phyloP scores from a whole-genome alignment of 805 yeast species.

The Monosporozyma solicola region DNA sequence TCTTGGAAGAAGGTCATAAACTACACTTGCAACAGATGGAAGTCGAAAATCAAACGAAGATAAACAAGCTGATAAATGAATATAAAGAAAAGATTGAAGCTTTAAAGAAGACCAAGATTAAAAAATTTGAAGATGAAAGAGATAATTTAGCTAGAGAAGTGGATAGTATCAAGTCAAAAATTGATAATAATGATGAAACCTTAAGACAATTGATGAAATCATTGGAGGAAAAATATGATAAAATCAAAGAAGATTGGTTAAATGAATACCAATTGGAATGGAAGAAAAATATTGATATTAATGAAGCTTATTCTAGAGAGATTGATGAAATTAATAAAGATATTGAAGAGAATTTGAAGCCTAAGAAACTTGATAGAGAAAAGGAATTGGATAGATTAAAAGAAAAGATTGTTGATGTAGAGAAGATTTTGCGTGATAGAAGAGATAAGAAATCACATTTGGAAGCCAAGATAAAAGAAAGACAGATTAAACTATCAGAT shows the following conservation, averaged over 20 bases:
- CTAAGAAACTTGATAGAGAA: constrained; percentile 9
- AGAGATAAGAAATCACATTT: constrained; percentile 19
- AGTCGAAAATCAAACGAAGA: constrained; percentile 32
- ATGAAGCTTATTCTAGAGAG: constrained; percentile 17
- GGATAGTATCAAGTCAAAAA: constrained; percentile 22
- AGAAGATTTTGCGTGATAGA: constrained; percentile 18
- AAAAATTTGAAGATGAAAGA: constrained; percentile 27
- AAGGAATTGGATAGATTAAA: constrained; percentile 7
- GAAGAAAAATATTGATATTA: constrained; percentile 25
- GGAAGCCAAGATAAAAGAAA: constrained; percentile 20
- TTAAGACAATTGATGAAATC: constrained; percentile 14
- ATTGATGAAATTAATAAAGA: constrained; percentile 16
- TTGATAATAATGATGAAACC: constrained; percentile 15
- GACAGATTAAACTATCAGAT: constrained; percentile 8
- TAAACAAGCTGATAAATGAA: constrained; percentile 29
- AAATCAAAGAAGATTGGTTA: constrained; percentile 20
- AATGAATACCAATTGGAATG: constrained; percentile 20
- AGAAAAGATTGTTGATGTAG: constrained; percentile 12
- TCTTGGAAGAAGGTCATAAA: constrained; percentile 26
- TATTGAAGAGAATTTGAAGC: constrained; percentile 9
- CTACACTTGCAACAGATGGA: constrained; percentile 28
- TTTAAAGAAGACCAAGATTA: constrained; percentile 30
- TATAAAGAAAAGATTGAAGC: constrained; percentile 33
- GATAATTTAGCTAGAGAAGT: constrained; percentile 22
- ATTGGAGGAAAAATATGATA: constrained; percentile 11